Percentiles rank a stretch among this genome's conserved stretches.
Evolutionary conservation across 257 asterid species (phyloP).

Genomic region (Gynochthodes officinalis): DNA sequence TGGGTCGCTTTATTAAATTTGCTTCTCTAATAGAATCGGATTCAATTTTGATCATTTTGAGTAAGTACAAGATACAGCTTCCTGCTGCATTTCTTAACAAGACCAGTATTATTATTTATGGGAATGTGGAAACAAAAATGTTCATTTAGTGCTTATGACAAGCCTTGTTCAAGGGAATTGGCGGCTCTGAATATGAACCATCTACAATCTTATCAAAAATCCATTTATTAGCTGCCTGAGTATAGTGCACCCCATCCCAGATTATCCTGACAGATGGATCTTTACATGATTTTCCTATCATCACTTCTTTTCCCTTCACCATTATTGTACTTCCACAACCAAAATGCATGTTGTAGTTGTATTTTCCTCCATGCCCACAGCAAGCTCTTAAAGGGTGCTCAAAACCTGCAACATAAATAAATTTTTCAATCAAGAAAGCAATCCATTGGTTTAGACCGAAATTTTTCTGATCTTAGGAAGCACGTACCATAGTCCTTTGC

Average conservation of each 20-base stretch:
- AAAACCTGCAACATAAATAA: constrained; percentile 50
- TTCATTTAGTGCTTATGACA: constrained; percentile 38
- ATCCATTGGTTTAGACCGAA: too few species aligned
- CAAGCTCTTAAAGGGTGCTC: constrained; percentile 65
- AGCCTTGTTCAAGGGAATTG: constrained; percentile 53
- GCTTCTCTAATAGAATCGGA: too few species aligned
- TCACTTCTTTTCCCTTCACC: constrained; percentile 55
- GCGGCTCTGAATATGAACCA: constrained; percentile 82
- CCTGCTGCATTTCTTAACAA: too few species aligned
- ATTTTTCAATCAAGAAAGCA: too few species aligned
- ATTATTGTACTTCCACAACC: constrained; percentile 65
- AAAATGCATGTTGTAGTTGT: constrained; percentile 51
- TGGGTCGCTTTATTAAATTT: too few species aligned
- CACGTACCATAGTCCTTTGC: constrained; percentile 54
- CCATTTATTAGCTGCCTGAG: constrained; percentile 77
- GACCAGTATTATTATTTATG: too few species aligned
- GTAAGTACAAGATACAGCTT: too few species aligned
- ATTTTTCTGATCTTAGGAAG: neutral
- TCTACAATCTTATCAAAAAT: constrained; percentile 57
- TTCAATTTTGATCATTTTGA: too few species aligned
- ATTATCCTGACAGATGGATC: constrained; percentile 52
- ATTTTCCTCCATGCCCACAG: constrained; percentile 93
- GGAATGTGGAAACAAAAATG: too few species aligned
- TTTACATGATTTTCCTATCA: constrained; percentile 68
- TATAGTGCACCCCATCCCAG: constrained; percentile 89